Base-by-base conservation (phyloP, 257 asterid species). In the Fraxinus americana region DNA sequence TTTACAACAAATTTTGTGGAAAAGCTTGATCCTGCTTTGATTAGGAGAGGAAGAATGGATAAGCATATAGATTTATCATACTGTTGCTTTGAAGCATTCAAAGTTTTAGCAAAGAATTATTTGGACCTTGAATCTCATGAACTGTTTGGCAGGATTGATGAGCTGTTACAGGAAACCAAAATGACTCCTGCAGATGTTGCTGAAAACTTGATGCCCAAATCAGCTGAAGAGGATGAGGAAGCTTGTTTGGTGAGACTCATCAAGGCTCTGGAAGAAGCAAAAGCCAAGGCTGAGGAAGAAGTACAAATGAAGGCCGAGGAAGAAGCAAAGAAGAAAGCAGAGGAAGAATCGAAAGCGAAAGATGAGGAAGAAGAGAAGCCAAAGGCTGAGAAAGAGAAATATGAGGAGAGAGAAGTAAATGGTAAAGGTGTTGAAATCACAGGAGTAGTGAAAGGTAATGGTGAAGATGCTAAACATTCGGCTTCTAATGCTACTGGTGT, bases 31-130 rank as follows among this genome's bases (percentile, higher is more conserved):
- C 82, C 87, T 27, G 85, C 87, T 8, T 48, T 83, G 30, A 83
- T 80, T 19, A 52, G 84, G 8, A 73, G 86, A 35, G 84, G 84
- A 6, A 67, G 87, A 68, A 83, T 80, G 87, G 87, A 83, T 52
- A 80, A 70, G 83, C 85, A 77, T 69, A 80, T 83, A n/a, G 87
- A 83, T 39, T 36, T 83, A 72, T 73, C 84, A 12, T 83, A 83
- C 41, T 83, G 87, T 57, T 50, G 78, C 67, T 83, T 80, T 21
- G 85, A 80, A 66, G 21, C 52, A 32, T 76, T 76, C 68, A 76
- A 67, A 71, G 74, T 76, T 4, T 34, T 76, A 16, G 74, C 79
- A 39, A 66, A 67, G 45, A 76, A 76, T 50, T 76, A 76, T 67
- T 23, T 76, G 21, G 74, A 67, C 13, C 17, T 76, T 27, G 67